phyloP scores from a whole-genome alignment of 1,284 basidiomycete genomes.

The Cutaneotrichosporon sp. region DNA sequence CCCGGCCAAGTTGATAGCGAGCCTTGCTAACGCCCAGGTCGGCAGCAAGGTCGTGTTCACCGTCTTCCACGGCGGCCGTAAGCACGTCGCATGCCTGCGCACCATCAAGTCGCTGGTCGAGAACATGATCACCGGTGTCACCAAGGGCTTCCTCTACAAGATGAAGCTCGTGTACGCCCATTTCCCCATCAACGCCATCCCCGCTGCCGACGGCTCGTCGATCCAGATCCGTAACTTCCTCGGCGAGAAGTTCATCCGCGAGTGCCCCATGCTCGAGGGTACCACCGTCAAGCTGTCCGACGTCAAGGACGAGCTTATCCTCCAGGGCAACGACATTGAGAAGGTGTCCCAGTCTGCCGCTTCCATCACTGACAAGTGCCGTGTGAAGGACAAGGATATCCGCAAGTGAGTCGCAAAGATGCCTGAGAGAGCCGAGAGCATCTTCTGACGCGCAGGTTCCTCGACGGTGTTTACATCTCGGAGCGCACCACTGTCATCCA shows the following conservation, averaged over 20 bases:
- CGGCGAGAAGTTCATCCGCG: slow-evolving; percentile 73
- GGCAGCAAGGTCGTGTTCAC: slow-evolving; percentile 76
- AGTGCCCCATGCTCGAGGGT: slow-evolving; percentile 88
- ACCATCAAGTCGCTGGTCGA: slow-evolving; percentile 91
- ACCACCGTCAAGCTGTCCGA: slow-evolving; percentile 86
- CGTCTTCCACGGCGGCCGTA: slow-evolving; percentile 96
- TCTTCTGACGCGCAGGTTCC: slow-evolving; percentile 14
- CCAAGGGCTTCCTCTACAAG: slow-evolving; percentile 99
- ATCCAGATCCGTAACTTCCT: slow-evolving; percentile 97
- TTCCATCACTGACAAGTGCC: slow-evolving; percentile 88
- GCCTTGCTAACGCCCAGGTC: slow-evolving; percentile 3
- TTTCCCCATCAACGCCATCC: slow-evolving; percentile 99
- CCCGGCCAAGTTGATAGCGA: background rate
- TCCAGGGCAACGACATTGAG: slow-evolving; percentile 91
- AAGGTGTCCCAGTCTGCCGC: slow-evolving; percentile 95
- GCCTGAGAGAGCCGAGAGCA: too few relatives aligned
- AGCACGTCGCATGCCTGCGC: slow-evolving; percentile 96
- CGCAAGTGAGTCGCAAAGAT: slow-evolving; percentile 63
- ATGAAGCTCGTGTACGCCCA: slow-evolving; percentile 99
- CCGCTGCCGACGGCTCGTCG: slow-evolving; percentile 69
- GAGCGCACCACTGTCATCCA: slow-evolving; percentile 40
- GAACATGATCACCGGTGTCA: slow-evolving; percentile 98
- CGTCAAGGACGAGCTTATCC: slow-evolving; percentile 89
- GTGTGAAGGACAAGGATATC: slow-evolving; percentile 97
- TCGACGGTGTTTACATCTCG: slow-evolving; percentile 61